Base-by-base conservation (phyloP, 176 grass and related monocot genomes). In the Triticum timopheevii region DNA sequence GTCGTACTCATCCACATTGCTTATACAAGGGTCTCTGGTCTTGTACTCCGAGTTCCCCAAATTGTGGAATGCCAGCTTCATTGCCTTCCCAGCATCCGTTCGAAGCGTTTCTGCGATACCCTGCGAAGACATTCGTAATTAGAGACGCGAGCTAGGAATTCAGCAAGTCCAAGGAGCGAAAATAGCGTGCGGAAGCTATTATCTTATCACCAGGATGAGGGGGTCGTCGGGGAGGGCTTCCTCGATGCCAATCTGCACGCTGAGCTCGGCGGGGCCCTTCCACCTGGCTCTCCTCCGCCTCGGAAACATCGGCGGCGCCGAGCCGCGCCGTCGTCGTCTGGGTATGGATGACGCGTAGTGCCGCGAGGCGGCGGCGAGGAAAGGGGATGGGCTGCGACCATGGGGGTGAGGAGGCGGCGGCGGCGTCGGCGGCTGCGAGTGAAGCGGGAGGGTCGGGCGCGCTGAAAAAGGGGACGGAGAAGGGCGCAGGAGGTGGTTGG, bases 231-330 rank as follows among this genome's bases (percentile, higher is more conserved):
- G 93, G 35, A 98, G 81, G 7, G 65, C 80, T 62, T 98, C 92
- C 40, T 98, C 94, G 50, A 98, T 86, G 69, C 87, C 82, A 82
- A 98, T 98, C 72, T 92, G 79, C n/a, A 96, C 92, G 80, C 87
- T 87, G 65, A 98, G 87, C 80, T 94, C 86, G 47, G 81, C 27
- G 7, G 87, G 82, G 67, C 89, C 89, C 80, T 95, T 84, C 42
- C 64, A 58, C 72, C 80, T 90, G 24, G 78, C 47, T 67, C 50
- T 71, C 80, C 67, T 75, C 71, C 87, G 39, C 79, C 71, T 72
- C 40, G 75, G 82, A 36, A 91, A 25, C 25, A 80, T 88, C 64
- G 82, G 83, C 65, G 65, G 83, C 40, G 35, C 8, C 27, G 74
- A 35, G 13, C 15, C 34, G 65, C 90, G 88, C 76, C 78, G 86